Evolutionary conservation across 306 rosid species (phyloP), one percentile per base, ranked within the genome.

Genomic region (Quercus gilva): DNA sequence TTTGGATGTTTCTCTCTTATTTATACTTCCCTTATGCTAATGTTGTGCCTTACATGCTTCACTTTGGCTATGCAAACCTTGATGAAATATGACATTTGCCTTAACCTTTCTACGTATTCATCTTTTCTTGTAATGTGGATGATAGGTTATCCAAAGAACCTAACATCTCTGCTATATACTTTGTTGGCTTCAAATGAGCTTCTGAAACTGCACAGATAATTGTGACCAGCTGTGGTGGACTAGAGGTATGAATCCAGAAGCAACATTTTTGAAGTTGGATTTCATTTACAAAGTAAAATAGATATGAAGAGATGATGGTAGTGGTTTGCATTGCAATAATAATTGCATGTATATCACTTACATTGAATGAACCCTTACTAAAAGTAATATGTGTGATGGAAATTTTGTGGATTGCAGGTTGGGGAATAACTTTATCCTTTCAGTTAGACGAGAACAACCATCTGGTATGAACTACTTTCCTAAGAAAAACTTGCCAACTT

Each of bases 101-200:
- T 21, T 74, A 72, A 2, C 26, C 18, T 74, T 85, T 74, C 75
- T 83, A 74, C 43, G 64, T 49, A 49, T 69, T 51, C 79, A 81
- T 77, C 74, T 65, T 29, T n/a, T 69, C 19, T 59, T 57, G 80
- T 78, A 76, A 95, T 98, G 98, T 95, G 84, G 98, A 84, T 80
- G 88, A 85, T 56, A 92, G 90, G 74, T 87, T 95, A 83, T 89
- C 94, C 70, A 85, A 71, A 90, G 99, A 90, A 74, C 74, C 92
- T 59, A 86, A 86, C 81, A 33, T 90, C 83, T 91, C 94, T 72
- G 87, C 55, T 26, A 80, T 92, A 49, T 95, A 90, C 87, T 85
- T 97, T 49, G 92, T 97, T 59, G 99, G 92, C 85, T 91, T 95
- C 81, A 86, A 89, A 84, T 82, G 99, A 83, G 99, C 98, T 59